phyloP scores from a whole-genome alignment of 225 moss, liverwort and hornwort species.

The Pseudoscleropodium purum region DNA sequence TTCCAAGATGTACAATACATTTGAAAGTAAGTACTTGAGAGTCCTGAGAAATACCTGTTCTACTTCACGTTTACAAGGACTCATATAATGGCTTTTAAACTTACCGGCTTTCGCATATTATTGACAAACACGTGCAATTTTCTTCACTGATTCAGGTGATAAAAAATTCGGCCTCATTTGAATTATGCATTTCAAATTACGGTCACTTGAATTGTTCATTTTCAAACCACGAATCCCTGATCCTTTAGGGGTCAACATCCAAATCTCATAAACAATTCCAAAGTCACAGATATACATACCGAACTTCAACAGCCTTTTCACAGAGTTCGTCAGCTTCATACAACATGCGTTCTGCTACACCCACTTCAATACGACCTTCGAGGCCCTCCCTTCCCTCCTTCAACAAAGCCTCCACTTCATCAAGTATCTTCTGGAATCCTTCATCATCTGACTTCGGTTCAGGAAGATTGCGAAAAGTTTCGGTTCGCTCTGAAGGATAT shows the following conservation, averaged over 20 bases:
- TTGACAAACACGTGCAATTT: not conserved
- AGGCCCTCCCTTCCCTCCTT: conserved; percentile 83
- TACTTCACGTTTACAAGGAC: not conserved
- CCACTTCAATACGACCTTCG: conserved; percentile 90
- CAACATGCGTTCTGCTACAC: conserved; percentile 86
- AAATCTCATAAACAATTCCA: not conserved
- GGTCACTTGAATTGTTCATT: not conserved
- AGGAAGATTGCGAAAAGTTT: conserved; percentile 30
- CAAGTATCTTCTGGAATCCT: conserved; percentile 38
- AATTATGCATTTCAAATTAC: not conserved
- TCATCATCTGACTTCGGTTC: conserved; percentile 30
- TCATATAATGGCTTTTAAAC: not conserved
- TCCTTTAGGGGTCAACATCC: not conserved
- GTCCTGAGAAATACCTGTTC: not conserved
- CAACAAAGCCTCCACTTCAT: conserved; percentile 76
- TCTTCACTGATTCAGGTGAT: not conserved
- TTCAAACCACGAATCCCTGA: not conserved
- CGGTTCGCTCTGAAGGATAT: conserved; percentile 25
- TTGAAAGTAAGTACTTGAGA: not conserved
- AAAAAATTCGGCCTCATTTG: not conserved
- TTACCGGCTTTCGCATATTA: not conserved
- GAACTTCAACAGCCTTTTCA: conserved; percentile 49
- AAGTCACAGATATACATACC: conserved; percentile 1
- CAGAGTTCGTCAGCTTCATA: conserved; percentile 75
- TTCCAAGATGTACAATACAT: not conserved